These are phyloP conservation scores for Tulasnella sp. DNA, from an alignment of 768 basidiomycete species.

Conservation along the genomic window DNA sequence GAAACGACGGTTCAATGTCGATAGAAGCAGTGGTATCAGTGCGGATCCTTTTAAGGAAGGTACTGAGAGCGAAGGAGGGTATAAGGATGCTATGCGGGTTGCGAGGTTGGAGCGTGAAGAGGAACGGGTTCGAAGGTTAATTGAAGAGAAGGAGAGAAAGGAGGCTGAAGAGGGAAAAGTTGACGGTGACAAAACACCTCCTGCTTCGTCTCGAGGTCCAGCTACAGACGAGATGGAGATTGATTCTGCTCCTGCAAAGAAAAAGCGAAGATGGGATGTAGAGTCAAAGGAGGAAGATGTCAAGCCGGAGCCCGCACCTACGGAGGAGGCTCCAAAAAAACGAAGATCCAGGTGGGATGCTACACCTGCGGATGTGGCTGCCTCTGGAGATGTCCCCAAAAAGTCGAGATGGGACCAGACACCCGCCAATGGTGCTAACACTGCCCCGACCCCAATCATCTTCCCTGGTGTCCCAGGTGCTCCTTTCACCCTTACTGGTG, in stretches of 20 bases:
- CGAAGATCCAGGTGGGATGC: slow-evolving; percentile 95
- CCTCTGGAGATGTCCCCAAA: slow-evolving; percentile 57
- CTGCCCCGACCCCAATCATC: slow-evolving; percentile 28
- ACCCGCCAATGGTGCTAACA: slow-evolving; percentile 32
- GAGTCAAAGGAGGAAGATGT: slow-evolving; percentile 54
- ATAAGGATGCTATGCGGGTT: slow-evolving; percentile 92
- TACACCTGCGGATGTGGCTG: slow-evolving; percentile 52
- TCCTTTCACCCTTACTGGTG: slow-evolving; percentile 22
- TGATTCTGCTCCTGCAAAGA: slow-evolving; percentile 41
- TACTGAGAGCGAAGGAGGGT: slow-evolving; percentile 62
- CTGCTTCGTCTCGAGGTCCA: slow-evolving; percentile 57
- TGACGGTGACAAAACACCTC: slow-evolving; percentile 88
- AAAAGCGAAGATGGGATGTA: slow-evolving; percentile 75
- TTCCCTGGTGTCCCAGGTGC: slow-evolving; percentile 19
- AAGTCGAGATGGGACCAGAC: slow-evolving; percentile 97
- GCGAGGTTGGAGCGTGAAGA: slow-evolving; percentile 90
- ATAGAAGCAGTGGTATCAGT: slow-evolving; percentile 67
- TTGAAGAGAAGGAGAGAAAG: slow-evolving; percentile 77
- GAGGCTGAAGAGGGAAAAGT: slow-evolving; percentile 62
- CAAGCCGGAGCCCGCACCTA: slow-evolving; percentile 49
- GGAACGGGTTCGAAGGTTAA: slow-evolving; percentile 61
- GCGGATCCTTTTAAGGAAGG: slow-evolving; percentile 60
- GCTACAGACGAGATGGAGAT: slow-evolving; percentile 31
- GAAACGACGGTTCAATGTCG: slow-evolving; percentile 58
- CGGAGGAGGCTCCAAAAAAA: slow-evolving; percentile 71